phyloP scores from a whole-genome alignment of 2,329 filamentous ascomycete genomes.

The Claviceps humidiphila region DNA sequence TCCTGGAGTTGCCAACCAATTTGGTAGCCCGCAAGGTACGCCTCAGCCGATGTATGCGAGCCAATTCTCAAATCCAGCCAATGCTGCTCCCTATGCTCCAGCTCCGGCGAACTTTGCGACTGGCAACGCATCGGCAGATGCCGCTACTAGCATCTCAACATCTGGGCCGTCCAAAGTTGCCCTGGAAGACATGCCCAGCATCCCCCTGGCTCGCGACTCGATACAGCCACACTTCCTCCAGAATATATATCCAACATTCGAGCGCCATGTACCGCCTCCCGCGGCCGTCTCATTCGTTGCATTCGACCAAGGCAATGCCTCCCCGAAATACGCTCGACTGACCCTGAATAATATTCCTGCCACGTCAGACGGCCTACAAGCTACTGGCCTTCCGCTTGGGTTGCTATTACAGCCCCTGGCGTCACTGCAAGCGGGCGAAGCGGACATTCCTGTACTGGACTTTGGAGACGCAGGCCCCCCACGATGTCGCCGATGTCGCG shows the following conservation, averaged over 20 bases:
- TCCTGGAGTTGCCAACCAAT: conserved; percentile 28
- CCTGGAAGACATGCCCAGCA: conserved; percentile 82
- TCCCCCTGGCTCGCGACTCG: conserved; percentile 72
- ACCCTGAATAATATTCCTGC: conserved; percentile 89
- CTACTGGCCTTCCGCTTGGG: conserved; percentile 75
- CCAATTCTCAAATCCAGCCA: conserved; percentile 48
- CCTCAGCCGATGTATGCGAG: conserved; percentile 26
- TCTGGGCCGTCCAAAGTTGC: conserved; percentile 48
- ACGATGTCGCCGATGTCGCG: conserved; percentile 79
- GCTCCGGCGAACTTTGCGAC: conserved; percentile 14
- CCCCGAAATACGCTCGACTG: conserved; percentile 82
- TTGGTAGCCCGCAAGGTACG: conserved; percentile 29
- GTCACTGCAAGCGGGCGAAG: conserved; percentile 68
- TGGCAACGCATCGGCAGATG: conserved; percentile 13
- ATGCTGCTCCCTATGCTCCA: conserved; percentile 27
- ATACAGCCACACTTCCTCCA: conserved; percentile 73
- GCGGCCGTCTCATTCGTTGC: conserved; percentile 80
- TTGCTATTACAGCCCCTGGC: conserved; percentile 83
- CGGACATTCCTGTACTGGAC: conserved; percentile 80
- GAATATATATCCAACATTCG: conserved; percentile 89
- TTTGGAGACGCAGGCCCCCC: conserved; percentile 88
- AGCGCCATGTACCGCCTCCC: conserved; percentile 82
- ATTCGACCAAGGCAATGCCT: conserved; percentile 93
- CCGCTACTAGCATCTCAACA: conserved; percentile 20
- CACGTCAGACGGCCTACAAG: conserved; percentile 62